These are phyloP conservation scores for Pseudogymnoascus sp. DNA, from an alignment of 2,329 filamentous ascomycete species.

Conservation along the genomic window DNA sequence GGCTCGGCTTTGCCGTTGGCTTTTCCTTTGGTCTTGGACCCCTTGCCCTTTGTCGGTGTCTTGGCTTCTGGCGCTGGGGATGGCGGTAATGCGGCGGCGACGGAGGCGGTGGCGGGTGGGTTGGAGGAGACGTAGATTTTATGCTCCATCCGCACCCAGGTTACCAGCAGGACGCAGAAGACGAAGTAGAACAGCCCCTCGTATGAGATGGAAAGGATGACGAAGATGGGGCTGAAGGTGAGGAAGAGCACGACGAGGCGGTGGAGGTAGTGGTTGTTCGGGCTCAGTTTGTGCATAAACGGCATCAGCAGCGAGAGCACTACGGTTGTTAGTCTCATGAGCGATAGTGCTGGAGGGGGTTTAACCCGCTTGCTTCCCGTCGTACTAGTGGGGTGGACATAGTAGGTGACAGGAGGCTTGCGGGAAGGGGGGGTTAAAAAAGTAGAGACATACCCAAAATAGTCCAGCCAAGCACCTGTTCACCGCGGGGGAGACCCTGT, in stretches of 20 bases:
- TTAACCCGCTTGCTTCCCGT: neutral
- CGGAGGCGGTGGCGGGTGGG: slow-evolving; percentile 20
- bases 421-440: neutral
- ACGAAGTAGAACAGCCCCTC: slow-evolving; percentile 93
- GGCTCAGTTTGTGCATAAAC: slow-evolving; percentile 68
- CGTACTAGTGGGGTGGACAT: neutral
- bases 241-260: slow-evolving; percentile 83
- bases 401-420: neutral
- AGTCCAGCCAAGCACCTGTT: slow-evolving; percentile 78
- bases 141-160: slow-evolving; percentile 90
- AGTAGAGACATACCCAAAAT: slow-evolving; percentile 53
- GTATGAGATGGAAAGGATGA: slow-evolving; percentile 94
- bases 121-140: slow-evolving; percentile 48
- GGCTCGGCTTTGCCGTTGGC: neutral
- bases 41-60: neutral
- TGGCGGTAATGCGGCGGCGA: slow-evolving; percentile 1
- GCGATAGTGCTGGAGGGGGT: neutral
- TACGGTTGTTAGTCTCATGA: slow-evolving; percentile 25
- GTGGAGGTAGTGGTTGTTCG: slow-evolving; percentile 83
- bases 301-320: slow-evolving; percentile 70
- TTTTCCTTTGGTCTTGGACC: slow-evolving; percentile 14
- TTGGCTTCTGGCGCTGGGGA: slow-evolving; percentile 17
- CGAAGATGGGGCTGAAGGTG: slow-evolving; percentile 84
- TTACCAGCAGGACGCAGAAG: slow-evolving; percentile 72
- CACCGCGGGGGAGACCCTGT: slow-evolving; percentile 74